Percentiles rank a stretch among this genome's conserved stretches.
These are phyloP conservation scores for Balakata baccata DNA, from an alignment of 345 rosid genomes.

Conservation along the genomic window DNA sequence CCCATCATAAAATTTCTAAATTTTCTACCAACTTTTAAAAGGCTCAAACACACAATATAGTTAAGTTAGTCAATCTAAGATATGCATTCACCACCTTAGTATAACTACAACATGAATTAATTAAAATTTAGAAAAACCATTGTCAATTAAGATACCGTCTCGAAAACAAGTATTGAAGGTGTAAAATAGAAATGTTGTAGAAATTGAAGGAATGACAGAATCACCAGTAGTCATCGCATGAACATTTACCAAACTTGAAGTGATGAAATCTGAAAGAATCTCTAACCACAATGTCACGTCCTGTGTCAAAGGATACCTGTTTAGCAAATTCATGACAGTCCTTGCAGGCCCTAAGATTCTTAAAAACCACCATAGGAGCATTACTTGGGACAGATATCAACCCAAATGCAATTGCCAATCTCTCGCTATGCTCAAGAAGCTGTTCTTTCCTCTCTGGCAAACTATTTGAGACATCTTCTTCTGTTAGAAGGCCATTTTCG, in stretches of 20 bases:
- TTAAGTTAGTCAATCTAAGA: too few relatives aligned
- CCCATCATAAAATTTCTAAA: too few relatives aligned
- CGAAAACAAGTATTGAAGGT: background rate
- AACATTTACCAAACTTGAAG: slow-evolving; percentile 59
- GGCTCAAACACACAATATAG: too few relatives aligned
- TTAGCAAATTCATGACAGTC: slow-evolving; percentile 77
- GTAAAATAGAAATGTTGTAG: too few relatives aligned
- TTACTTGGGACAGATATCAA: slow-evolving; percentile 45
- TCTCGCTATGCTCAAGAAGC: slow-evolving; percentile 69
- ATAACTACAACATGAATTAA: too few relatives aligned
- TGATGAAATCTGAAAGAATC: slow-evolving; percentile 72
- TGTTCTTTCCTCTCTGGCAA: slow-evolving; percentile 54
- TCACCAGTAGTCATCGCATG: slow-evolving; percentile 80
- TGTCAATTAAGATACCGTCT: too few relatives aligned
- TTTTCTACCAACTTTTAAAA: too few relatives aligned
- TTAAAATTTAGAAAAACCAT: too few relatives aligned
- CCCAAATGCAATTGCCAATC: slow-evolving; percentile 70
- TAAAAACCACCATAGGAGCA: slow-evolving; percentile 56
- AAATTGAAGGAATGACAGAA: background rate
- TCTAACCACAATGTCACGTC: slow-evolving; percentile 51
- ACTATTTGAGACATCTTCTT: slow-evolving; percentile 38
- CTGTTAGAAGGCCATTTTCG: slow-evolving; percentile 27
- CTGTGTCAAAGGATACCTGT: slow-evolving; percentile 48
- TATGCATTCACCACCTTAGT: too few relatives aligned
- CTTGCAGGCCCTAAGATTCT: slow-evolving; percentile 67